These are phyloP conservation scores for Strigomonas galati DNA, from an alignment of 208 protist species.

Conservation along the genomic window DNA sequence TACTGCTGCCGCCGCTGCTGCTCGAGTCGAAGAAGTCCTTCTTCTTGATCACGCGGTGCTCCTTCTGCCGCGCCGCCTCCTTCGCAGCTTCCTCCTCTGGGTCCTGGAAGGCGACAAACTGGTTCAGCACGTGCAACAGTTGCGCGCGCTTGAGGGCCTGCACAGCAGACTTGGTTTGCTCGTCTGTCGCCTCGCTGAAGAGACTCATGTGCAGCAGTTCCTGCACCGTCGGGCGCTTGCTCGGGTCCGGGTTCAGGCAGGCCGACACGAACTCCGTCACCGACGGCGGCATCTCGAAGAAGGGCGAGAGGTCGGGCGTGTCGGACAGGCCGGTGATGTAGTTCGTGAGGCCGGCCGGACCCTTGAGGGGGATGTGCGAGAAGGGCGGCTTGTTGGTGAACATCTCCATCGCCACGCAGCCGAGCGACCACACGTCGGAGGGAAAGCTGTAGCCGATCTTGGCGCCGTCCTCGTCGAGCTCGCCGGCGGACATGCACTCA, in stretches of 20 bases:
- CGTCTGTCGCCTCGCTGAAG: slow-evolving; percentile 66
- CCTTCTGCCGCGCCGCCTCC: slow-evolving; percentile 15
- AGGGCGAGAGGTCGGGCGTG: slow-evolving; percentile 74
- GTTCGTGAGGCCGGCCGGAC: slow-evolving; percentile 63
- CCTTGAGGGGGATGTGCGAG: slow-evolving; percentile 71
- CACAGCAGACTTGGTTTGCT: slow-evolving; percentile 65
- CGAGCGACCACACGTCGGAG: slow-evolving; percentile 87
- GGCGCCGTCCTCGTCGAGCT: slow-evolving; percentile 63
- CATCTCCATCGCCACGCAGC: slow-evolving; percentile 87
- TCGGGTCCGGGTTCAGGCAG: slow-evolving; percentile 73
- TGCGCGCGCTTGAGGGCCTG: slow-evolving; percentile 74
- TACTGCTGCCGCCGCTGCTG: background rate
- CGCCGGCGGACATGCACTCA: slow-evolving; percentile 81
- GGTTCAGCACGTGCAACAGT: slow-evolving; percentile 81
- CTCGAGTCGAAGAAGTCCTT: slow-evolving; percentile 24
- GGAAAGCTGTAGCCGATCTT: slow-evolving; percentile 78
- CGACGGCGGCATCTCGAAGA: slow-evolving; percentile 64
- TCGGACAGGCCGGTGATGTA: slow-evolving; percentile 82
- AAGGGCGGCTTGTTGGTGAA: slow-evolving; percentile 82
- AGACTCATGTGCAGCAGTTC: slow-evolving; percentile 76
- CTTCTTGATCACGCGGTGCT: background rate
- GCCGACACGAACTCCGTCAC: slow-evolving; percentile 82
- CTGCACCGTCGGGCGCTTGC: slow-evolving; percentile 57
- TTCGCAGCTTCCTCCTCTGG: slow-evolving; percentile 27
- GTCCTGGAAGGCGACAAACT: slow-evolving; percentile 84